Conservation (phyloP, 306 rosid genomes). For the Crotalaria pallida region DNA sequence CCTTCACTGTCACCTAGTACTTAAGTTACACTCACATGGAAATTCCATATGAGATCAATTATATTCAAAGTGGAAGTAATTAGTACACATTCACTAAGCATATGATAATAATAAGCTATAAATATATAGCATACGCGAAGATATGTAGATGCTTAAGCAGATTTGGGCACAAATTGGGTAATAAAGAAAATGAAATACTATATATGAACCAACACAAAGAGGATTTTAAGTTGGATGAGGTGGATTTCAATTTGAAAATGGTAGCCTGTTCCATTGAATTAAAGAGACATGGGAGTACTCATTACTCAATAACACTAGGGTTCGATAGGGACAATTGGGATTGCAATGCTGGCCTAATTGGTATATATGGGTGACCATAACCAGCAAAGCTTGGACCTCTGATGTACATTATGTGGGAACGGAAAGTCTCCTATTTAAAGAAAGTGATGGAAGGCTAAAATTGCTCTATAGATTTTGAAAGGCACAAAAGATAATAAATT, state of each 20-base stretch:
- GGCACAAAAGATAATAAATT: neutral
- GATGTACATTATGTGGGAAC: slow-evolving; percentile 19
- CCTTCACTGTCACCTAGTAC: slow-evolving; percentile 19
- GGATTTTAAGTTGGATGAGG: neutral
- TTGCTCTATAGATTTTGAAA: neutral
- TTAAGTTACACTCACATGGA: slow-evolving; percentile 4
- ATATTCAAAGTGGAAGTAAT: neutral
- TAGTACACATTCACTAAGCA: neutral
- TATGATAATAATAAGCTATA: no score
- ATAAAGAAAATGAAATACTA: slow-evolving; percentile 12
- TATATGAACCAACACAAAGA: neutral
- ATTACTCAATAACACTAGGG: neutral
- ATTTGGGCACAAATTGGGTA: slow-evolving; percentile 16
- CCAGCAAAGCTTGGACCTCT: slow-evolving; percentile 33
- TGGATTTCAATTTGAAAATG: neutral
- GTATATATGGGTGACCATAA: slow-evolving; percentile 14
- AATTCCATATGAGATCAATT: neutral
- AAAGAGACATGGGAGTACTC: neutral
- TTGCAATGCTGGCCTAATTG: neutral
- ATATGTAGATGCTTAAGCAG: neutral
- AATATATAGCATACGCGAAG: neutral
- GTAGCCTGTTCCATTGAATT: neutral
- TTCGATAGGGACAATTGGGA: slow-evolving; percentile 16
- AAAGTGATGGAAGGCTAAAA: neutral
- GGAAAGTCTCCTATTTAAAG: neutral